Percentiles rank a stretch among this genome's conserved stretches.
phyloP scores from a whole-genome alignment of 257 asterid genomes.

The Avicennia marina region DNA sequence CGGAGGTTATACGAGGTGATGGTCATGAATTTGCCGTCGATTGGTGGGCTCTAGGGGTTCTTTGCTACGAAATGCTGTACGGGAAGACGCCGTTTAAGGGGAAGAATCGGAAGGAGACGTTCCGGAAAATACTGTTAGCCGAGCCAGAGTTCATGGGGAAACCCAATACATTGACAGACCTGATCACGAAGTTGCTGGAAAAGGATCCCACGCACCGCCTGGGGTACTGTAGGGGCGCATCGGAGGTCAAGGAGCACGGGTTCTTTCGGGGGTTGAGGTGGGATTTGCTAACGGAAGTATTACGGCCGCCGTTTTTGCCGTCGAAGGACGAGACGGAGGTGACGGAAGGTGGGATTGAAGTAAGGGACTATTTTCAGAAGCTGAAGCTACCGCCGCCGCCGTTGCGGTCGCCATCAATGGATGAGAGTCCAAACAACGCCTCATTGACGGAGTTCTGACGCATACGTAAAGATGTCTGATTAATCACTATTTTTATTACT shows the following conservation, averaged over 20 bases:
- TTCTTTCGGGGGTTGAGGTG: constrained; percentile 61
- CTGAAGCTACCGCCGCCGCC: constrained; percentile 56
- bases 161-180: constrained; percentile 43
- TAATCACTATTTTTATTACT: no score
- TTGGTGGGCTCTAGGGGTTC: constrained; percentile 67
- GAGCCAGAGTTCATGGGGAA: constrained; percentile 53
- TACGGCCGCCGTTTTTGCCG: constrained; percentile 77
- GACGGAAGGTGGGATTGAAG: constrained; percentile 31
- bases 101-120: constrained; percentile 57
- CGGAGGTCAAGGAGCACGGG: constrained; percentile 63
- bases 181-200: constrained; percentile 47
- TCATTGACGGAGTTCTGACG: constrained; percentile 70
- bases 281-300: constrained; percentile 70
- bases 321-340: constrained; percentile 36
- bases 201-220: constrained; percentile 90
- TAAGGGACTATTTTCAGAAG: constrained; percentile 49
- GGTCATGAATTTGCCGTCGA: constrained; percentile 63
- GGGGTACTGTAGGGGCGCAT: constrained; percentile 63
- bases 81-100: constrained; percentile 67
- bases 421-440: constrained; percentile 30
- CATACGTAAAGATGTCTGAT: constrained; percentile 39
- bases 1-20: constrained; percentile 49
- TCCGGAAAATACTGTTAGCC: constrained; percentile 36
- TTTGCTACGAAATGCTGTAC: constrained; percentile 54
- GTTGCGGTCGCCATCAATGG: constrained; percentile 62